These are phyloP conservation scores for Pseudocercospora musae DNA, from an alignment of 2,329 filamentous ascomycete genomes.

Conservation along the genomic window DNA sequence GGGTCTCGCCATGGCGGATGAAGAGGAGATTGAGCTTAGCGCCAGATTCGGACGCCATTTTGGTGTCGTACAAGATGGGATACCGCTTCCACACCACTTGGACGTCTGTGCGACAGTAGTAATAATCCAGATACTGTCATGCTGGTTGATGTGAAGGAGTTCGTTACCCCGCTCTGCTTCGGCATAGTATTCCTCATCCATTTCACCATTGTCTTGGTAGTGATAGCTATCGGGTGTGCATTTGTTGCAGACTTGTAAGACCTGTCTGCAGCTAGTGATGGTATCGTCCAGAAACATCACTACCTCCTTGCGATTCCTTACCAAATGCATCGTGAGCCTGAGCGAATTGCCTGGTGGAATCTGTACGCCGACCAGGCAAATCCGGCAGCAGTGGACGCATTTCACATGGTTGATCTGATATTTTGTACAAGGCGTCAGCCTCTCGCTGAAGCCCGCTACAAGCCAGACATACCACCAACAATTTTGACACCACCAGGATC, in stretches of 20 bases:
- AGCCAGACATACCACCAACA: conserved; percentile 45
- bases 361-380: not conserved
- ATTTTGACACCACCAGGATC: conserved; percentile 68
- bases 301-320: not conserved
- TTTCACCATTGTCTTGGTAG: not conserved
- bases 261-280: not conserved
- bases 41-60: not conserved
- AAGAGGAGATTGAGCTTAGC: not conserved
- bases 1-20: not conserved
- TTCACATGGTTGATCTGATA: not conserved
- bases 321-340: not conserved
- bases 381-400: not conserved
- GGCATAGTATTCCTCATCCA: not conserved
- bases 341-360: not conserved
- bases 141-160: not conserved
- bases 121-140: not conserved
- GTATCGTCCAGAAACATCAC: not conserved
- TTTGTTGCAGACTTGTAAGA: not conserved
- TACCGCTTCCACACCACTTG: not conserved
- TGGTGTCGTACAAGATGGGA: not conserved
- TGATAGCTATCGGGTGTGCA: not conserved
- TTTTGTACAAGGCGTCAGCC: not conserved
- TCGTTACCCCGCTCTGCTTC: not conserved
- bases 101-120: not conserved
- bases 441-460: not conserved